Evolutionary conservation across 164 flowering plant genomes (phyloP).

Genomic region (Echeveria elegans): DNA sequence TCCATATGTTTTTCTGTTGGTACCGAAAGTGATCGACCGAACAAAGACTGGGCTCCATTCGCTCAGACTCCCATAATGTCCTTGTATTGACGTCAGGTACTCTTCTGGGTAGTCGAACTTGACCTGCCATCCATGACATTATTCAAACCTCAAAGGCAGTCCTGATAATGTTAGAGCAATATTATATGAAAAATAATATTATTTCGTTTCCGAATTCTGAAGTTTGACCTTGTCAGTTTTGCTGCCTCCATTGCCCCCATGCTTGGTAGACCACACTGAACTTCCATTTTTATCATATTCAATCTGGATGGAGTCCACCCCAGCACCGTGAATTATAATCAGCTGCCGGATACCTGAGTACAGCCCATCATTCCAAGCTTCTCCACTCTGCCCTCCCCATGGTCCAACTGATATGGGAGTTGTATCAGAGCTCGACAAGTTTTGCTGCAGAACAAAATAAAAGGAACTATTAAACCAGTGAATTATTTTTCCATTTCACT

Average conservation of each 20-base stretch:
- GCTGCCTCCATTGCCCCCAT: constrained; percentile 41
- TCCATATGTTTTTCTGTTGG: constrained; percentile 57
- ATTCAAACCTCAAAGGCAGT: not conserved
- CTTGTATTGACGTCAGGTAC: constrained; percentile 48
- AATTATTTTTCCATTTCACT: not conserved
- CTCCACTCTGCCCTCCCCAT: constrained; percentile 52
- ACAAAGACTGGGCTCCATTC: constrained; percentile 30
- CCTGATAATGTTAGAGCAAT: not conserved
- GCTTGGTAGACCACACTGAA: constrained; percentile 49
- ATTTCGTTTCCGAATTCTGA: constrained; percentile 22
- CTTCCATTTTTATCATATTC: constrained; percentile 49
- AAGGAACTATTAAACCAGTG: not conserved
- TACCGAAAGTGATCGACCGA: constrained; percentile 53
- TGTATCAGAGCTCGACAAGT: constrained; percentile 10
- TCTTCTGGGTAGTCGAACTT: constrained; percentile 66
- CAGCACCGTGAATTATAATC: constrained; percentile 39
- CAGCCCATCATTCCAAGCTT: constrained; percentile 55
- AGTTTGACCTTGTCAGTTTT: constrained; percentile 38
- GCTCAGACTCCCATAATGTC: constrained; percentile 41
- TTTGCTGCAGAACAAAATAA: not conserved
- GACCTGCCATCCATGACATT: constrained; percentile 31
- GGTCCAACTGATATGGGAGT: constrained; percentile 38
- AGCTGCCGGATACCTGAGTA: constrained; percentile 39
- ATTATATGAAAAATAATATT: constrained; percentile 15
- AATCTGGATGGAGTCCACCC: constrained; percentile 39